Percentiles rank a stretch among this genome's conserved stretches.
Conservation (phyloP, 805 yeast genomes). For the Candida sanyiensis region DNA sequence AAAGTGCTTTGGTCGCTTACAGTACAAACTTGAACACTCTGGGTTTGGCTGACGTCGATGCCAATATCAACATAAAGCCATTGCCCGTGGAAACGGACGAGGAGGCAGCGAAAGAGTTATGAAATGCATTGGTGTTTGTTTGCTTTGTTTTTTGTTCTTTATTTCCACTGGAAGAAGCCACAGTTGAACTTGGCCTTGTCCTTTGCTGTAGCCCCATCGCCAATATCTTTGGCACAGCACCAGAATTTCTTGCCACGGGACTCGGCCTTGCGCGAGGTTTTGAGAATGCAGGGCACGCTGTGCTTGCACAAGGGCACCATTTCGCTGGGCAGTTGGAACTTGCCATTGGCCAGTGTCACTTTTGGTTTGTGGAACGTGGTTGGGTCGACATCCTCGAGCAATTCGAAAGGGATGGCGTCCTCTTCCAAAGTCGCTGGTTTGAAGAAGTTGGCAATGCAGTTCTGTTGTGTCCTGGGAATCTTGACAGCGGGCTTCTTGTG, state of each 20-base stretch:
- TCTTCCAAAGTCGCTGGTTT: no score
- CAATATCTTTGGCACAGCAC: slow-evolving; percentile 41
- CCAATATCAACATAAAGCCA: slow-evolving; percentile 9
- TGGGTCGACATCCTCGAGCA: slow-evolving; percentile 2
- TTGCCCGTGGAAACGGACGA: slow-evolving; percentile 1
- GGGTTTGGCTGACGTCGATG: slow-evolving; percentile 25
- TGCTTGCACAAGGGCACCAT: slow-evolving; percentile 44
- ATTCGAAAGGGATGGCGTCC: slow-evolving; percentile 3
- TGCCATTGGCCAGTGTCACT: slow-evolving; percentile 14
- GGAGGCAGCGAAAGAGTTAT: background rate
- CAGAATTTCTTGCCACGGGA: slow-evolving; percentile 50
- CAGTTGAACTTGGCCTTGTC: slow-evolving; percentile 35
- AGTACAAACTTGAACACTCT: slow-evolving; percentile 25
- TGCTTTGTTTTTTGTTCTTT: background rate
- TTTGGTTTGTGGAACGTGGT: slow-evolving; percentile 1
- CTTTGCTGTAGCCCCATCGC: slow-evolving; percentile 14
- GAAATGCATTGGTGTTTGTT: slow-evolving; percentile 2
- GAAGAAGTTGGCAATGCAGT: slow-evolving; percentile 16
- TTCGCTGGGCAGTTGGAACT: slow-evolving; percentile 16
- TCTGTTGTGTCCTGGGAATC: slow-evolving; percentile 12
- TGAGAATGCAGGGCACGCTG: slow-evolving; percentile 38
- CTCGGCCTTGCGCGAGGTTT: slow-evolving; percentile 38
- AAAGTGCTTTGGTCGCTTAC: slow-evolving; percentile 29
- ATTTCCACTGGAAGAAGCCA: slow-evolving; percentile 50
- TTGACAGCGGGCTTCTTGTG: slow-evolving; percentile 3